Percentiles rank a stretch among this genome's conserved stretches.
These are phyloP conservation scores for Triglochin maritima DNA, from an alignment of 106 monocot species.

Conservation along the genomic window DNA sequence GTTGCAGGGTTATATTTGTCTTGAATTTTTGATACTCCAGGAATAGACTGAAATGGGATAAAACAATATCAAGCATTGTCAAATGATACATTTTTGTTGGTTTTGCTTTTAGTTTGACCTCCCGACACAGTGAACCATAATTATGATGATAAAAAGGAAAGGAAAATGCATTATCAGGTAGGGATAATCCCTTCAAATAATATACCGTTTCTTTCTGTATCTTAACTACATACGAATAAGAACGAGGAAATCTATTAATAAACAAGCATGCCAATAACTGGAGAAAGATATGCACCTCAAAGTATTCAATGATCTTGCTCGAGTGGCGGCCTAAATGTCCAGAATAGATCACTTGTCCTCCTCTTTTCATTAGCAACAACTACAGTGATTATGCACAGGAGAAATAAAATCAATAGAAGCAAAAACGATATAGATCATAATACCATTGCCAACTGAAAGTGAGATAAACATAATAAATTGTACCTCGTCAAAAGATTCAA, in stretches of 20 bases:
- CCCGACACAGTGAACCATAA: background rate
- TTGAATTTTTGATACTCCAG: slow-evolving; percentile 45
- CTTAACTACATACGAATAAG: too few species aligned
- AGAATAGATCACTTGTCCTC: slow-evolving; percentile 50
- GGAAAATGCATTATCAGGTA: too few species aligned
- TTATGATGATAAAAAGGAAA: too few species aligned
- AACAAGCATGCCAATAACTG: too few species aligned
- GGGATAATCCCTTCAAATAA: too few species aligned
- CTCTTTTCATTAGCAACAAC: slow-evolving; percentile 45
- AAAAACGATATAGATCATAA: background rate
- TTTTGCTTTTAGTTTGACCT: background rate
- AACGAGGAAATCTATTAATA: too few species aligned
- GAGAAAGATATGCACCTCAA: slow-evolving; percentile 26
- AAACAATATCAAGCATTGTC: background rate
- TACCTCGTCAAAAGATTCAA: slow-evolving; percentile 60
- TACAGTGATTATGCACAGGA: background rate
- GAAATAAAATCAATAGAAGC: background rate
- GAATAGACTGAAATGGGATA: slow-evolving; percentile 20
- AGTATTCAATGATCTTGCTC: slow-evolving; percentile 39
- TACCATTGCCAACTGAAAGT: background rate
- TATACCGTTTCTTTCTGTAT: too few species aligned
- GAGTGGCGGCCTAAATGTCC: slow-evolving; percentile 43
- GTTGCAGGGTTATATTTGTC: slow-evolving; percentile 58
- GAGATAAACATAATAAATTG: background rate
- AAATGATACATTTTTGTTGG: background rate